Conservation (phyloP, 225 moss, liverwort and hornwort genomes). For the Polytrichum formosum region DNA sequence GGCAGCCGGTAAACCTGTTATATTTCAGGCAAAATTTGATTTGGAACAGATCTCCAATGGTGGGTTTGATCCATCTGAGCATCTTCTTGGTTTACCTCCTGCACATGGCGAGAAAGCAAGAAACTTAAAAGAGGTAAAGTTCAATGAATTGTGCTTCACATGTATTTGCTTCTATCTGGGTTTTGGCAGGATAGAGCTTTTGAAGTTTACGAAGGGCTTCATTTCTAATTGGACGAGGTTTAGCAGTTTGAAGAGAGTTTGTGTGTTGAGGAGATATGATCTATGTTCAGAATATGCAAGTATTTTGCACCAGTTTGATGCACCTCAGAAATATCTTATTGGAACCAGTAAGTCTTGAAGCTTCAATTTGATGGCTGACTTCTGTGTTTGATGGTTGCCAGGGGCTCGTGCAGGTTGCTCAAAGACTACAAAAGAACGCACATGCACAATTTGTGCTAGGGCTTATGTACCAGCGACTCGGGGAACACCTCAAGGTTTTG, state of each 20-base stretch:
- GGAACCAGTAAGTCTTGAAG: no score
- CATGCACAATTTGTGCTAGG: slow-evolving; percentile 56
- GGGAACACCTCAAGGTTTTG: slow-evolving; percentile 39
- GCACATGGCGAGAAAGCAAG: slow-evolving; percentile 52
- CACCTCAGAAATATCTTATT: no score
- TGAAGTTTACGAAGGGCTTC: no score
- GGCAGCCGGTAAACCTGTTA: slow-evolving; percentile 32
- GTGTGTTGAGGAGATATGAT: not conserved
- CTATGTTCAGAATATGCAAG: no score
- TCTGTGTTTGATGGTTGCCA: slow-evolving; percentile 11
- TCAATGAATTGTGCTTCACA: no score
- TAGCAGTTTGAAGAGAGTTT: no score
- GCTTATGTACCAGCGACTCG: slow-evolving; percentile 54
- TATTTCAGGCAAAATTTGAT: slow-evolving; percentile 43
- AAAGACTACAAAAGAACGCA: slow-evolving; percentile 54
- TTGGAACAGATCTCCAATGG: slow-evolving; percentile 37
- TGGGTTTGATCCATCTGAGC: slow-evolving; percentile 41
- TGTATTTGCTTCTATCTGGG: no score
- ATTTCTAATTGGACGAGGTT: no score
- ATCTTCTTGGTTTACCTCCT: slow-evolving; percentile 33
- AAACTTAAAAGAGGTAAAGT: slow-evolving; percentile 41
- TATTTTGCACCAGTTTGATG: no score
- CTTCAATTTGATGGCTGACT: no score
- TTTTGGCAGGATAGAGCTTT: no score
- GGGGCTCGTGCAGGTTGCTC: slow-evolving; percentile 45